Evolutionary conservation across 331 rosid species (phyloP), one percentile per base, ranked within the genome.

Genomic region (Quercus phellos): DNA sequence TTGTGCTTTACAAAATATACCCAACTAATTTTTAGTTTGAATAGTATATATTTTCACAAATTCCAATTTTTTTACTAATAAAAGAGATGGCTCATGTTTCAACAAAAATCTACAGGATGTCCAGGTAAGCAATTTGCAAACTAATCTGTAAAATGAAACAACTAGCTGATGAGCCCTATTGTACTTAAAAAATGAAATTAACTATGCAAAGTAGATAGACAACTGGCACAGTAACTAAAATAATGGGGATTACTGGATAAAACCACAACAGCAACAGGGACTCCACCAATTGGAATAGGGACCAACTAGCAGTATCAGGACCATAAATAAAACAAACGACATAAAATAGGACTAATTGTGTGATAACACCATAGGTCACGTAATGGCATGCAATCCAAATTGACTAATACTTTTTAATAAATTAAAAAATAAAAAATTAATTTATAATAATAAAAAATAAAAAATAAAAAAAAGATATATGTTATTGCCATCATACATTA

Each of bases 401-500:
- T 35, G 53, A 19, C 18, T 13, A 12, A 3, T 46, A 11, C 4
- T 46, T 22, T 24, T 30, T 4, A 30, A 30, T 3, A 29, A 29
- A 3, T 0, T 3, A 3, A 26, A 27, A 68, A 5, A 5, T 5
- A 5, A 5, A 21, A 72, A 3, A 1, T 24, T 24, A 27, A 46
- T 22, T 22, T 22, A 22, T 22, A 22, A 22, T 0, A 22, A 22
- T 22, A 22, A 22, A 22, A 22, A 22, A 22, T 22, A 29, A 72
- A 1, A 38, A 38, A 38, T 22, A 12, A 55, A 21, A 71, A 3
- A 12, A 38, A 53, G 35, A 19, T n/a, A 54, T 55, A 53, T 70
- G 67, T 75, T 79, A 73, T 51, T 38, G 58, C 34, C 61, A 63
- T n/a, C 90, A 74, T 94, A 94, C 97, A 80, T 90, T 88, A 82